Conservation (phyloP, 2,329 filamentous ascomycete species). For the Aureobasidium zeae region DNA sequence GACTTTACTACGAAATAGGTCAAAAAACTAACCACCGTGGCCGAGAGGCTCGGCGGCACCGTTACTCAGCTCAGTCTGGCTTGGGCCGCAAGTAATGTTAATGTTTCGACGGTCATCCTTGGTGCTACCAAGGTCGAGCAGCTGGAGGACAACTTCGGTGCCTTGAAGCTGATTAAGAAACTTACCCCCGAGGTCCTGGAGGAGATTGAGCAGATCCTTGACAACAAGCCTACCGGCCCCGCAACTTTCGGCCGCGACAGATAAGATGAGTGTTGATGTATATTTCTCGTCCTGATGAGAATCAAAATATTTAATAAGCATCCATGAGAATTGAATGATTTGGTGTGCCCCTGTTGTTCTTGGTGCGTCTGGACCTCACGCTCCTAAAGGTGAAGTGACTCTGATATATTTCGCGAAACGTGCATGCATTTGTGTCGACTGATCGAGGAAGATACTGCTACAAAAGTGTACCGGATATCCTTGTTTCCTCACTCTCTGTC, state of each 20-base stretch:
- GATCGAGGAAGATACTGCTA: too few species aligned
- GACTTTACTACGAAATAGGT: constrained; percentile 28
- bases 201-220: constrained; percentile 37
- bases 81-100: constrained; percentile 50
- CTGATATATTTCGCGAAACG: too few species aligned
- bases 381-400: too few species aligned
- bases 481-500: too few species aligned
- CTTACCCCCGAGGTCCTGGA: constrained; percentile 33
- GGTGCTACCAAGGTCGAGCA: constrained; percentile 44
- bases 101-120: constrained; percentile 49
- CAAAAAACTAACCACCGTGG: constrained; percentile 43
- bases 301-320: too few species aligned
- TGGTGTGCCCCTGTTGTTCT: too few species aligned
- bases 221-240: constrained; percentile 31
- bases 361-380: too few species aligned
- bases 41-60: constrained; percentile 40
- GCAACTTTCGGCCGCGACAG: constrained; percentile 29
- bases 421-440: too few species aligned
- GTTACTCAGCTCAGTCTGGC: constrained; percentile 48
- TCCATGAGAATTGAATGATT: too few species aligned
- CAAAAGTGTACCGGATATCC: too few species aligned
- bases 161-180: constrained; percentile 34
- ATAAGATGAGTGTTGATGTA: too few species aligned
- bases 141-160: constrained; percentile 41
- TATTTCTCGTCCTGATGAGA: too few species aligned